These are phyloP conservation scores for Penicillium turbatum DNA, from an alignment of 495 filamentous ascomycete species.

Conservation along the genomic window DNA sequence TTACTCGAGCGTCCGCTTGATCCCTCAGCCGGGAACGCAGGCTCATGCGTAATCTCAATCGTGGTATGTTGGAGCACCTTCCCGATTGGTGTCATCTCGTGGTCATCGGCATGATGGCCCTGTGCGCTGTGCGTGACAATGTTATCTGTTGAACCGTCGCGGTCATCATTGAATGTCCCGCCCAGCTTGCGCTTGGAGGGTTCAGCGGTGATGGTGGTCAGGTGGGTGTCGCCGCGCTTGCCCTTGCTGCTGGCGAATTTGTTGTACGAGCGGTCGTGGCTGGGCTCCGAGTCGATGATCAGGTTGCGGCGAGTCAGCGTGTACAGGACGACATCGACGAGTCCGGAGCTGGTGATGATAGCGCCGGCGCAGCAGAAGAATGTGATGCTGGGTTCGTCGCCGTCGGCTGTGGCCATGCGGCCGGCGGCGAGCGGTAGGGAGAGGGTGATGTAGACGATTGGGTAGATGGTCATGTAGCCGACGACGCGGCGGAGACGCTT, in stretches of 20 bases:
- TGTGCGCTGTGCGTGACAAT: constrained; percentile 28
- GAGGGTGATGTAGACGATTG: constrained; percentile 66
- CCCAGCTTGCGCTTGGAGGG: constrained; percentile 23
- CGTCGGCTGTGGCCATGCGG: constrained; percentile 62
- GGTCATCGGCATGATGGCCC: constrained; percentile 3
- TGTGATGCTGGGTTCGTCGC: constrained; percentile 45
- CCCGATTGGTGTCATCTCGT: constrained; percentile 34
- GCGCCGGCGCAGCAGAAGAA: constrained; percentile 70
- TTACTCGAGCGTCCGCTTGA: constrained; percentile 32
- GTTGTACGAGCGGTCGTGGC: constrained; percentile 36
- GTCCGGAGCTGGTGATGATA: constrained; percentile 68
- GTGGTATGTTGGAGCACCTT: constrained; percentile 47
- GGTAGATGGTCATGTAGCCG: constrained; percentile 71
- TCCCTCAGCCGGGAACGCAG: constrained; percentile 30
- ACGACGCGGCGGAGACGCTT: constrained; percentile 47
- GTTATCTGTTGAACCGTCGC: constrained; percentile 39
- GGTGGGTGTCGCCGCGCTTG: constrained; percentile 24
- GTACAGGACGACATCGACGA: constrained; percentile 70
- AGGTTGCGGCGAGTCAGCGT: constrained; percentile 57
- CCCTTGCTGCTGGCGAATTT: constrained; percentile 33
- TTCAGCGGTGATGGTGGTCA: constrained; percentile 36
- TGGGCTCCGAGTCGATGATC: constrained; percentile 43
- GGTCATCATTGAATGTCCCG: constrained; percentile 21
- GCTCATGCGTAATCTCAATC: constrained; percentile 42
- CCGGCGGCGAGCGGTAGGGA: constrained; percentile 67